Evolutionary conservation across 2,329 filamentous ascomycete species (phyloP), one percentile per base, ranked within the genome.

Genomic region (Myotisia sp.): DNA sequence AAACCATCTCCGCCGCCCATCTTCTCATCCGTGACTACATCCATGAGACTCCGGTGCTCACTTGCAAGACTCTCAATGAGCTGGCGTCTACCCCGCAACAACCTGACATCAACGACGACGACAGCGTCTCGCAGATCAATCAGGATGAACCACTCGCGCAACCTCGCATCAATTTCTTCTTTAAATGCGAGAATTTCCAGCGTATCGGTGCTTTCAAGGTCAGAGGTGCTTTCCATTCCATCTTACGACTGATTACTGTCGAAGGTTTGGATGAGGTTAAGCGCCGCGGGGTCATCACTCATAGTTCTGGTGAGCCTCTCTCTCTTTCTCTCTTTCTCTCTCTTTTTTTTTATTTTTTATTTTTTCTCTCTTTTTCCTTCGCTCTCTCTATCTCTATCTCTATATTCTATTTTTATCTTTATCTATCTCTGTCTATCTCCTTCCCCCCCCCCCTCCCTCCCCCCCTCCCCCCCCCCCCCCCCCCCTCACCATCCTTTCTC

Each of bases 101-200:
- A 0, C 35, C 59, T 2, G 61, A 64, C 3, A 64, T 68, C 3
- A 62, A 79, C 0, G 48, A 55, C 28, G 69, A 65, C 9, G 78
- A 76, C 3, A 56, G 62, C 43, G 76, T 68, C 62, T n/a, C n/a
- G n/a, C n/a, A n/a, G n/a, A n/a, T n/a, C n/a, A n/a, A n/a, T n/a
- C 64, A 69, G 45, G 69, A 67, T 4, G 60, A 66, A 24, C 50
- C 52, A n/a, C 68, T 76, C 0, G 72, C 79, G 1, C 61, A 54
- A 3, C 84, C 84, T 0, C 71, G 61, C 32, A 62, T 93, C 24
- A 67, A 74, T 8, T 66, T 95, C 34, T 90, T 82, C 64, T 92
- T 95, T 71, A 95, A 95, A 63, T 92, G 84, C 57, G 87, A 95
- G 65, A 94, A 94, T 56, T 64, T 83, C 38, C 90, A 95, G 63